Conservation (phyloP, 2,329 filamentous ascomycete species). For the Intubia oerlemansii region DNA sequence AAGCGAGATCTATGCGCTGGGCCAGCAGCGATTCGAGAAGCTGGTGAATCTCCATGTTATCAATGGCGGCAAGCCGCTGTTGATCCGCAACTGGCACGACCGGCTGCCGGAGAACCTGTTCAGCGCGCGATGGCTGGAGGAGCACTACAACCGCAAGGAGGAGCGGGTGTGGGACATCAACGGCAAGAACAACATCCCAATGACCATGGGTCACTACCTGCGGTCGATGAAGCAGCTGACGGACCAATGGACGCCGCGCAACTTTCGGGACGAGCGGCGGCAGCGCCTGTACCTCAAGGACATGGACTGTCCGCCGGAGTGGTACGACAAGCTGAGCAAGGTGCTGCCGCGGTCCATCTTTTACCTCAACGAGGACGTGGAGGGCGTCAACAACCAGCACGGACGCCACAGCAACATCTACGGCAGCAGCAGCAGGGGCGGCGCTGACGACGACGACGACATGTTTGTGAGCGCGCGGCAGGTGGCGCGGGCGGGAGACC, state of each 20-base stretch:
- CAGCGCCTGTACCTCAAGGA: slow-evolving; percentile 93
- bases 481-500: slow-evolving; percentile 57
- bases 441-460: slow-evolving; percentile 13
- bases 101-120: slow-evolving; percentile 60
- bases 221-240: slow-evolving; percentile 69
- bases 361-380: slow-evolving; percentile 69
- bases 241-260: slow-evolving; percentile 56
- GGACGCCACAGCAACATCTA: too few species aligned
- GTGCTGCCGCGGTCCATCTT: slow-evolving; percentile 66
- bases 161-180: slow-evolving; percentile 71
- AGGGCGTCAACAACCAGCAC: slow-evolving; percentile 14
- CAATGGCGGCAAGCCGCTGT: slow-evolving; percentile 63
- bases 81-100: slow-evolving; percentile 74
- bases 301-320: slow-evolving; percentile 79
- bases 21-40: slow-evolving; percentile 64
- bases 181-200: slow-evolving; percentile 50
- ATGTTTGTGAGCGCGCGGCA: slow-evolving; percentile 25
- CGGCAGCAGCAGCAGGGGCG: not conserved
- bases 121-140: slow-evolving; percentile 57
- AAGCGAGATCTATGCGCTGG: slow-evolving; percentile 56
- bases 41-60: slow-evolving; percentile 70
- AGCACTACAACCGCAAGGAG: slow-evolving; percentile 58
- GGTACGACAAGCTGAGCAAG: slow-evolving; percentile 60
- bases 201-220: slow-evolving; percentile 80
- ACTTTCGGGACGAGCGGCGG: slow-evolving; percentile 56